Evolutionary conservation across 768 basidiomycete species (phyloP).

Genomic region (Mycena leptocephala): DNA sequence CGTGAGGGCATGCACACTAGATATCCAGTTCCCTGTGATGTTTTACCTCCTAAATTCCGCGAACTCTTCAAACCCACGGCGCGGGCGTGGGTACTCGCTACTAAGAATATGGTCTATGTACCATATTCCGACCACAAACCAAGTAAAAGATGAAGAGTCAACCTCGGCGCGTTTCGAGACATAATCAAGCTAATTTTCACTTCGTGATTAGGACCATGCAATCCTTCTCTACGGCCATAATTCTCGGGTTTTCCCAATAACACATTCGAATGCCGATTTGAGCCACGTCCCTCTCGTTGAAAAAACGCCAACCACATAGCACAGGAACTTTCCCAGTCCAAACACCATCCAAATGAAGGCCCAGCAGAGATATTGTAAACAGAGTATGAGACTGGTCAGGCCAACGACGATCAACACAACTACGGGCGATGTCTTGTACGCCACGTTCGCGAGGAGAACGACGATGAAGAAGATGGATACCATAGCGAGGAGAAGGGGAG

Average conservation of each 20-base stretch:
- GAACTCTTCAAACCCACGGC: no score
- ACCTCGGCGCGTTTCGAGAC: no score
- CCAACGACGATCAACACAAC: not conserved
- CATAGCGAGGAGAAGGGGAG: not conserved
- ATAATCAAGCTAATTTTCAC: no score
- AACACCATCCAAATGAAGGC: conserved; percentile 5
- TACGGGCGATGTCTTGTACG: not conserved
- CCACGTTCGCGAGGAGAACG: not conserved
- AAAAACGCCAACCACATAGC: not conserved
- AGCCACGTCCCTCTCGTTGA: not conserved
- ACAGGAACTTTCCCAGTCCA: not conserved
- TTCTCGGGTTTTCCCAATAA: not conserved
- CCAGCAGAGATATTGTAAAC: not conserved
- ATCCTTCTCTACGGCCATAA: not conserved
- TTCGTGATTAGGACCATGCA: no score
- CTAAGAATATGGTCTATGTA: no score
- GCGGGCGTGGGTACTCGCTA: no score
- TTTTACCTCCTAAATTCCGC: no score
- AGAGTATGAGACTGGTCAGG: not conserved
- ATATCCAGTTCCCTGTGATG: no score
- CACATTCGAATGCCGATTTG: not conserved
- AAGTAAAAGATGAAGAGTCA: no score
- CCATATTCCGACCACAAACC: no score
- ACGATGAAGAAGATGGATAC: not conserved
- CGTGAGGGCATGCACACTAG: no score